Evolutionary conservation across 495 filamentous ascomycete genomes (phyloP).

Genomic region (Viridothelium virens): DNA sequence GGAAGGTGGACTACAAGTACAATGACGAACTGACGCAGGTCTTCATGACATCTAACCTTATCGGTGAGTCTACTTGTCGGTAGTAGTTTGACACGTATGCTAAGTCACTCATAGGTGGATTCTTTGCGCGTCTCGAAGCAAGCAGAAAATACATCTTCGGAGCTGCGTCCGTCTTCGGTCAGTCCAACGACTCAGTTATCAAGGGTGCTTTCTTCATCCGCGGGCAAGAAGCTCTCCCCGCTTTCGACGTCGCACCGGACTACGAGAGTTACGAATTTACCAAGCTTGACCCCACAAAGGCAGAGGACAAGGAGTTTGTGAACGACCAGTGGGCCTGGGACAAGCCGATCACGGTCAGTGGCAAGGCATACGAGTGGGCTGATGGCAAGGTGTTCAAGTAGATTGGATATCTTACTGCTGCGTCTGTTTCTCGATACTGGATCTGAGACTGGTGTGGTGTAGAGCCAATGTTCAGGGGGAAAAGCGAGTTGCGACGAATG

Average conservation of each 20-base stretch:
- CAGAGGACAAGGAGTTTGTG: slow-evolving; percentile 74
- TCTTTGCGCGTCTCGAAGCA: slow-evolving; percentile 93
- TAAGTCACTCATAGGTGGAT: slow-evolving; percentile 53
- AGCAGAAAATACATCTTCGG: slow-evolving; percentile 99
- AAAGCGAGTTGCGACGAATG: not conserved
- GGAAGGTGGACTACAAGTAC: slow-evolving; percentile 92
- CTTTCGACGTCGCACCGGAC: slow-evolving; percentile 94
- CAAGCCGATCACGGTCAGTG: slow-evolving; percentile 64
- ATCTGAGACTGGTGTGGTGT: not conserved
- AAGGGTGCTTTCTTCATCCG: slow-evolving; percentile 89
- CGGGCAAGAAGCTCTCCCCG: slow-evolving; percentile 75
- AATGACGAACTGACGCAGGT: slow-evolving; percentile 91
- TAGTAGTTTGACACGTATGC: not conserved
- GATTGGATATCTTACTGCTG: slow-evolving; percentile 22
- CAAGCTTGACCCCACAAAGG: slow-evolving; percentile 83
- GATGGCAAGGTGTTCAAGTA: slow-evolving; percentile 99
- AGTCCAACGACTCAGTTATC: slow-evolving; percentile 78
- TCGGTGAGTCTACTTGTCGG: slow-evolving; percentile 44
- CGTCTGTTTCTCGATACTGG: not conserved
- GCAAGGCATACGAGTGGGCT: slow-evolving; percentile 70
- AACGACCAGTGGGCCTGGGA: slow-evolving; percentile 87
- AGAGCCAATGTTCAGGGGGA: not conserved
- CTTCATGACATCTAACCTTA: slow-evolving; percentile 98
- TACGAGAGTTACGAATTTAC: slow-evolving; percentile 92
- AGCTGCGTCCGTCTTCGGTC: slow-evolving; percentile 78